Base-by-base conservation (phyloP, 495 filamentous ascomycete species). In the Hypoxylon rickii region DNA sequence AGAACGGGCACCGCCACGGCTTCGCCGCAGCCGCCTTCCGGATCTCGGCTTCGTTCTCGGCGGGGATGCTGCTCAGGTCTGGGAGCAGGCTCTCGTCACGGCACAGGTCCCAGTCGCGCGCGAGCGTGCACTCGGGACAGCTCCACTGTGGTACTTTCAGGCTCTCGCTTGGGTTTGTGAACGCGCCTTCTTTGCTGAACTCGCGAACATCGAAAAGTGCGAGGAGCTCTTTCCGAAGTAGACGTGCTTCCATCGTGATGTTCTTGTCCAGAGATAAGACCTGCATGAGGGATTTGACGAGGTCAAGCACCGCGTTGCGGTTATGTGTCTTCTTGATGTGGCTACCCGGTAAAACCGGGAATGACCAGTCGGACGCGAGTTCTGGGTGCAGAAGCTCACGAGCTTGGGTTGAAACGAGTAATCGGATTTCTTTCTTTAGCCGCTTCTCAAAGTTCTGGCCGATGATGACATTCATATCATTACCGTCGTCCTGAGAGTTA, bases 361-460 rank as follows among this genome's bases (percentile, higher is more conserved):
- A 97, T 33, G 76, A 76, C 77, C 93, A 96, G 68, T 97, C 92
- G n/a, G 79, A 77, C 24, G 86, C 88, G 2, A 96, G 83, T 59
- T 93, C 89, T 0, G 91, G 87, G 63, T 97, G 92, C n/a, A 95
- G 76, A 71, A 95, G 79, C 67, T 97, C 91, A 50, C 90, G 88
- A 44, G 88, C 87, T 65, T 96, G 91, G 10, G 89, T 86, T 36
- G 86, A 80, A 55, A 96, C 84, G 24, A 97, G 81, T 13, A 78
- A 71, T 0, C 83, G 81, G 41, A 96, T 90, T 61, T 92, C 89
- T 58, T 95, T 93, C 70, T 93, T 92, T 16, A 99, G 76, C 1
- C 89, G 89, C 64, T 91, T 95, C 42, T 90, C 89, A 70, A 96
- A 96, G 37, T 79, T 75, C 29, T 86, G 87, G 17, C 87, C 80